Evolutionary conservation across 2,329 filamentous ascomycete genomes (phyloP), one percentile per base, ranked within the genome.

Genomic region (Neopestalotiopsis sp.): DNA sequence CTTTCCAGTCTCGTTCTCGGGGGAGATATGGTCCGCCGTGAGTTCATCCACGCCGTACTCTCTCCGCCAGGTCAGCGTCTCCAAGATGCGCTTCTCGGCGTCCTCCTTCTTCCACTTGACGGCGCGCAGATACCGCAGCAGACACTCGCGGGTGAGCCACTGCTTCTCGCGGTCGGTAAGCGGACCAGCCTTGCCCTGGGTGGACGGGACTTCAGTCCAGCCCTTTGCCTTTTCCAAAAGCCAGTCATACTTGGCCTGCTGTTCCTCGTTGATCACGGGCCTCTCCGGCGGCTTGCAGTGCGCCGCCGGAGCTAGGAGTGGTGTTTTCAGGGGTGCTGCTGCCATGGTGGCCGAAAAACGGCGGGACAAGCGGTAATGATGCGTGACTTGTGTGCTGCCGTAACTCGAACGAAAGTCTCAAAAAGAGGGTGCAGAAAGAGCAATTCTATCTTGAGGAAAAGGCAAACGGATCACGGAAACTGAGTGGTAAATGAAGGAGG

Each of bases 1-100:
- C 85, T 99, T 99, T 73, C 96, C 96, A 10, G 95, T 98, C 83
- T 95, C 94, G 80, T 98, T 97, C 85, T 99, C 96, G 13, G 93
- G 90, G 1, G 92, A 94, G 76, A 98, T 95, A 82, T 97, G 92
- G 9, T 98, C 95, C 10, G 92, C 86, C 0, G 94, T 95, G 76
- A 94, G 88, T 66, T 88, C 90, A 70, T 93, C 89, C 68, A 97
- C 86, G 62, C 94, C 94, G 77, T 97, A 99, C 77, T 97, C 94
- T 68, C 95, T 89, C 61, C 96, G 90, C 96, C 96, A 99, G 70
- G 89, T 87, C 68, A 98, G 83, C 0, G 95, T 98, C 59, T 88
- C 88, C 73, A 91, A 90, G 56, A 98, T 81, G n/a, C 96, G 92
- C 78, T 91, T 92, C 73, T 91, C 87, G 9, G 96, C 90, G 62